phyloP scores from a whole-genome alignment of 257 asterid genomes.

The Marsdenia floribunda region DNA sequence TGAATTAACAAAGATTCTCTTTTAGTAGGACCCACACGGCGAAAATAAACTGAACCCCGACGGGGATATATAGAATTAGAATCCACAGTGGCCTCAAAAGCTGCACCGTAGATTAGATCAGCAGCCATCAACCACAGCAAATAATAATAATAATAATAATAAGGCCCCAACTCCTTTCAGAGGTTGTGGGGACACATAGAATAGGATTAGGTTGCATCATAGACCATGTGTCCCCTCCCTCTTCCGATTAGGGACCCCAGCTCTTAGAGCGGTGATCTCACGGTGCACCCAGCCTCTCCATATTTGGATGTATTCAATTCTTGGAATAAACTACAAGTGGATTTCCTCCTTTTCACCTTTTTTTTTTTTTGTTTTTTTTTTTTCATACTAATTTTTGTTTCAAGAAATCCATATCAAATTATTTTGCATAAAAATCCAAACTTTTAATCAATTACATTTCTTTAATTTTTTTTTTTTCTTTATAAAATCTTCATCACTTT shows the following conservation, averaged over 20 bases:
- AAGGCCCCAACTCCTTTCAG: not conserved
- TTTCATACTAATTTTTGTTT: no score
- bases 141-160: no score
- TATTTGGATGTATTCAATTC: constrained; percentile 1
- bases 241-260: not conserved
- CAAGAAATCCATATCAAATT: no score
- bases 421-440: no score
- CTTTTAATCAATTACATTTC: no score
- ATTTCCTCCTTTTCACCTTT: no score
- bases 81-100: constrained; percentile 7
- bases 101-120: constrained; percentile 7
- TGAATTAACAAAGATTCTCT: constrained; percentile 15
- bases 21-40: constrained; percentile 17
- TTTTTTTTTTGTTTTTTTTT: no score
- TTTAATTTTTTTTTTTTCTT: no score
- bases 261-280: not conserved
- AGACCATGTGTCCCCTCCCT: constrained; percentile 9
- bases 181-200: not conserved
- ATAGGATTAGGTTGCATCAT: constrained; percentile 10
- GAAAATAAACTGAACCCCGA: not conserved
- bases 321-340: not conserved
- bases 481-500: no score
- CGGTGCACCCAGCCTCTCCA: not conserved
- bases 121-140: not conserved
- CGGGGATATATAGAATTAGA: not conserved